phyloP scores from a whole-genome alignment of 306 rosid species.

The Sphenostylis stenocarpa region DNA sequence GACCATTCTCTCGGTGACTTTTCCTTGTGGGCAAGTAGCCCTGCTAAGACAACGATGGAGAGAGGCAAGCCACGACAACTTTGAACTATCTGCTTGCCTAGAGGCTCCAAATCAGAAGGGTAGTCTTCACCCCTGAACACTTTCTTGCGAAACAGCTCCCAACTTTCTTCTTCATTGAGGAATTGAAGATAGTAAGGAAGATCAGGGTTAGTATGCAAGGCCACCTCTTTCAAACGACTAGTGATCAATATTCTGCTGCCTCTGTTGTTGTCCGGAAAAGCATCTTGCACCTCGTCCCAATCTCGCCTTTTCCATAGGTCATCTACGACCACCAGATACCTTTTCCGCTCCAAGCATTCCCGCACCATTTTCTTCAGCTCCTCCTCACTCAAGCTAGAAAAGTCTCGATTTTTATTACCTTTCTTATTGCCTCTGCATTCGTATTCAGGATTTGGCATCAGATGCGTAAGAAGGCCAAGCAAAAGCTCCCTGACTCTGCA shows the following conservation, averaged over 20 bases:
- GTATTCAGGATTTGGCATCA: not conserved
- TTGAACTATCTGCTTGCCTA: constrained; percentile 10
- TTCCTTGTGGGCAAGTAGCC: constrained; percentile 28
- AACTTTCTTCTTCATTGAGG: constrained; percentile 28
- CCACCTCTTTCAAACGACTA: constrained; percentile 24
- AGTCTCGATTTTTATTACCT: not conserved
- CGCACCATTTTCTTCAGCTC: not conserved
- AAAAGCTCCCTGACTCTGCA: not conserved
- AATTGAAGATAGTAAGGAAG: constrained; percentile 5
- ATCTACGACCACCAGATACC: constrained; percentile 22
- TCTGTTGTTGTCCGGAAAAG: not conserved
- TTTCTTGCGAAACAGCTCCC: constrained; percentile 30
- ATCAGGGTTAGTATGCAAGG: not conserved
- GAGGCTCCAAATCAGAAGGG: not conserved
- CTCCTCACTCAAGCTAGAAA: not conserved
- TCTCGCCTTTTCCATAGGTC: constrained; percentile 4
- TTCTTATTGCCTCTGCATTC: not conserved
- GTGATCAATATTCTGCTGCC: constrained; percentile 37
- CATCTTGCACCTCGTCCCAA: constrained; percentile 10
- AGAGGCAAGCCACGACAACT: constrained; percentile 32
- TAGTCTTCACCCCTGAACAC: constrained; percentile 19
- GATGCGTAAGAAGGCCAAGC: not conserved
- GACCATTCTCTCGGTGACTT: constrained; percentile 26
- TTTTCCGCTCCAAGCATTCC: not conserved
- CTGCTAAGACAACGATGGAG: constrained; percentile 26